A percentile compares a stretch with the other conserved stretches of the same genome.
phyloP scores from a whole-genome alignment of 202 grass and related monocot genomes.

The Setaria italica region DNA sequence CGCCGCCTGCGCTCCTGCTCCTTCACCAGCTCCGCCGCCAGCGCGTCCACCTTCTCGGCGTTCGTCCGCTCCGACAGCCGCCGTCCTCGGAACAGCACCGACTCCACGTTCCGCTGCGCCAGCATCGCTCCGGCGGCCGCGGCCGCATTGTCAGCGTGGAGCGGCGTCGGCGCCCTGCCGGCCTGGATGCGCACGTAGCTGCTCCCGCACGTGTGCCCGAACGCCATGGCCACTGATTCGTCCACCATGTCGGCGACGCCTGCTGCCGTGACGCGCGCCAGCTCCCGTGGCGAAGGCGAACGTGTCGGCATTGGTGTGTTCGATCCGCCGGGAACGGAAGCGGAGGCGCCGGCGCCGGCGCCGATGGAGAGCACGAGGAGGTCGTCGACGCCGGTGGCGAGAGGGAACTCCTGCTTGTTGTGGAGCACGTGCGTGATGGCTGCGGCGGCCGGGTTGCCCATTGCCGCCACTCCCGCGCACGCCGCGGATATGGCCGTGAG shows the following conservation, averaged over 20 bases:
- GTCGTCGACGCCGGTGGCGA: constrained; percentile 55
- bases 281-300: constrained; percentile 49
- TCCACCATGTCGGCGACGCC: constrained; percentile 78
- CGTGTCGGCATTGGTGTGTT: constrained; percentile 38
- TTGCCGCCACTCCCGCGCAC: constrained; percentile 49
- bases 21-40: constrained; percentile 56
- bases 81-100: constrained; percentile 54
- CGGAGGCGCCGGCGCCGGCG: constrained; percentile 28
- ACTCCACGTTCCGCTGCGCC: constrained; percentile 65
- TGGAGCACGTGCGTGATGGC: constrained; percentile 75
- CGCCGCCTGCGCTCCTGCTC: constrained; percentile 52
- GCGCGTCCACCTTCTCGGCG: constrained; percentile 57
- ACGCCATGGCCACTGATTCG: constrained; percentile 65
- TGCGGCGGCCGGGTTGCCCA: constrained; percentile 69
- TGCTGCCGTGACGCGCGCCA: constrained; percentile 70
- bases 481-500: constrained; percentile 47
- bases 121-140: constrained; percentile 52
- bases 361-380: constrained; percentile 80
- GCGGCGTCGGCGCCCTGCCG: background rate
- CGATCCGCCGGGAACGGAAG: background rate
- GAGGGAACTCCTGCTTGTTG: constrained; percentile 79
- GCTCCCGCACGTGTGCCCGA: constrained; percentile 40
- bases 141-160: background rate
- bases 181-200: constrained; percentile 66
- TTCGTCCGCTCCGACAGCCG: constrained; percentile 61